Evolutionary conservation across 1,284 basidiomycete genomes (phyloP), one percentile per base, ranked within the genome.

Genomic region (Prillingera fragicola): DNA sequence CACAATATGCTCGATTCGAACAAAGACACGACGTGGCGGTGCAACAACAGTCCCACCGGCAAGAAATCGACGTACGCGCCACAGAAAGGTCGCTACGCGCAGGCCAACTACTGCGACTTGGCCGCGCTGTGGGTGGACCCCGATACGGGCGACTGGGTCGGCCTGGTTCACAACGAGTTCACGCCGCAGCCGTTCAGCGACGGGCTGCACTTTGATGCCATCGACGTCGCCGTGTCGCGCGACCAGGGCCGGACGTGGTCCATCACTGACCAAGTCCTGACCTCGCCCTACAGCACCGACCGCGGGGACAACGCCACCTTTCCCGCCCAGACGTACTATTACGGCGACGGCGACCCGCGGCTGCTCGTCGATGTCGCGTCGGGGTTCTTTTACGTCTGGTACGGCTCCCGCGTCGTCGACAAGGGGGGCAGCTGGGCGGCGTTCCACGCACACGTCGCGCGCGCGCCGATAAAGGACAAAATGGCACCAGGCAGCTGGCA

Each of bases 121-220:
- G 34, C 29, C 10, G 45, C 42, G 5, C 21, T 43, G 41, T 46
- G 49, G 49, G 41, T 48, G 12, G 50, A 52, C 39, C 45, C 50
- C 6, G 50, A 52, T 36, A 39, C 41, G 3, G 50, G 45, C 15
- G 45, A 47, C 35, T 48, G 45, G 50, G 21, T 28, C 31, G 42
- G 50, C 3, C 50, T 48, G 23, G 36, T 48, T 13, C 50, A 48
- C 42, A 48, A 52, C 39, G 50, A 52, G 43, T 52, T 42, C 17
- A 48, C 50, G 17, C 42, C 42, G 15, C 2, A 10, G 5, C 50
- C 50, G 5, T 52, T 31, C 22, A 24, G 23, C 18, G 50, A 52
- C 36, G 17, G 36, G 1, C 36, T 52, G 27, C 50, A 52, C 45
- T 52, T 38, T 38, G 50, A 52, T 43, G 31, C 35, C 3, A 48